Base-by-base conservation (phyloP, 768 basidiomycete species). In the Tricholoma terreum region DNA sequence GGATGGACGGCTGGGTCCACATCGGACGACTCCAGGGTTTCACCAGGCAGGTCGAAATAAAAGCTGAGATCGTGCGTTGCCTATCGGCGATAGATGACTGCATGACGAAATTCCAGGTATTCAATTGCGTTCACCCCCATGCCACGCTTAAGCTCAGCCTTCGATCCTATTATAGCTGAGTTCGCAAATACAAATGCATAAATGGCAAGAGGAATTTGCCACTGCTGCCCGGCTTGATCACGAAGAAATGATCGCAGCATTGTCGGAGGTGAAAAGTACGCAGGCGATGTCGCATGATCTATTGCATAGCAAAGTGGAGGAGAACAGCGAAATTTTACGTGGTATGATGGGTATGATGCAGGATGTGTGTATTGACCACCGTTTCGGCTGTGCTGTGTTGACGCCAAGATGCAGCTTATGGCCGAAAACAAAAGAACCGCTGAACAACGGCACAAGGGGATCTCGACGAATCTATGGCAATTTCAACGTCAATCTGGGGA, bases 341-440 rank as follows among this genome's bases (percentile, higher is more conserved):
- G 58, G 69, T 31, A 69, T 84, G 49, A 83, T 84, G 81, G 50
- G 54, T 9, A 61, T 83, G 61, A 77, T 84, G 75, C 82, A 84
- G 63, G 71, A 73, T 58, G 83, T 81, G 31, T 38, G 64, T 58
- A 43, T 54, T 17, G 24, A 15, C 53, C 11, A 24, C 45, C 7
- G 14, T 31, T 19, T 33, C 51, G 8, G 35, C n/a, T 45, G 52
- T 17, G 40, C 15, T 10, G 34, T 6, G 27, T 31, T 15, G 19
- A 5, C 52, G 11, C 24, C 4, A 50, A 34, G 58, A 40, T 51
- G 14, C 59, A 77, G 75, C 52, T 72, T 9, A 66, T 77, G 65
- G 67, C 65, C 6, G 67, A 77, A 52, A 75, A 70, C 40, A 64
- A 66, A 55, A 46, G 66, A 55, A 59, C 58, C 3, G 71, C 73